These are phyloP conservation scores for Ligustrum vulgare DNA, from an alignment of 257 asterid species.

Conservation along the genomic window DNA sequence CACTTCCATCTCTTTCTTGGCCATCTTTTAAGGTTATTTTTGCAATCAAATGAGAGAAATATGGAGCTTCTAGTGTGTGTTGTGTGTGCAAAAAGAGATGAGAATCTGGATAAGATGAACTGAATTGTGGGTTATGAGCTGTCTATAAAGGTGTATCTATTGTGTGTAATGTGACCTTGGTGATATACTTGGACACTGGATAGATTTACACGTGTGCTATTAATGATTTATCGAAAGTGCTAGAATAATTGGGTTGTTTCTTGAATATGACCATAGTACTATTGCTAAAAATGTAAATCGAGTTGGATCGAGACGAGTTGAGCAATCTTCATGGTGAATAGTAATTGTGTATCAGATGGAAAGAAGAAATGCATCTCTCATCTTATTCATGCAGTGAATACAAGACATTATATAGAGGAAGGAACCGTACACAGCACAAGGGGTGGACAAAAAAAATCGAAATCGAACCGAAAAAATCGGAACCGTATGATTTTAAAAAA, in stretches of 20 bases:
- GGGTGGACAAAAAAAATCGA: too few relatives aligned
- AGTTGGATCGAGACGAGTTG: too few relatives aligned
- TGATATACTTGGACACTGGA: neutral
- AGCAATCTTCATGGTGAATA: too few relatives aligned
- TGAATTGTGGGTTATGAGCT: neutral
- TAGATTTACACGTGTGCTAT: neutral
- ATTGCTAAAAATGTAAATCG: too few relatives aligned
- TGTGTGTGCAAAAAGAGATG: neutral
- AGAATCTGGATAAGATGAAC: neutral
- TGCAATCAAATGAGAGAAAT: neutral
- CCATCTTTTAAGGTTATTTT: constrained; percentile 31
- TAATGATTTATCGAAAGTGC: neutral
- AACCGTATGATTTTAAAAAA: too few relatives aligned
- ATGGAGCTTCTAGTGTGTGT: neutral
- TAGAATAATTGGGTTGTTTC: neutral
- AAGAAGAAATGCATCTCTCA: too few relatives aligned
- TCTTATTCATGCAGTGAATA: too few relatives aligned
- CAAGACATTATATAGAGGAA: too few relatives aligned
- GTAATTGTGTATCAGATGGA: too few relatives aligned
- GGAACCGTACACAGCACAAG: too few relatives aligned
- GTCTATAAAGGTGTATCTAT: neutral
- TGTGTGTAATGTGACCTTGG: neutral
- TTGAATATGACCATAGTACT: neutral
- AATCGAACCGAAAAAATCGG: too few relatives aligned
- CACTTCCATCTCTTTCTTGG: constrained; percentile 59